phyloP scores from a whole-genome alignment of 2,329 filamentous ascomycete genomes.

The Xylariaceae sp. region DNA sequence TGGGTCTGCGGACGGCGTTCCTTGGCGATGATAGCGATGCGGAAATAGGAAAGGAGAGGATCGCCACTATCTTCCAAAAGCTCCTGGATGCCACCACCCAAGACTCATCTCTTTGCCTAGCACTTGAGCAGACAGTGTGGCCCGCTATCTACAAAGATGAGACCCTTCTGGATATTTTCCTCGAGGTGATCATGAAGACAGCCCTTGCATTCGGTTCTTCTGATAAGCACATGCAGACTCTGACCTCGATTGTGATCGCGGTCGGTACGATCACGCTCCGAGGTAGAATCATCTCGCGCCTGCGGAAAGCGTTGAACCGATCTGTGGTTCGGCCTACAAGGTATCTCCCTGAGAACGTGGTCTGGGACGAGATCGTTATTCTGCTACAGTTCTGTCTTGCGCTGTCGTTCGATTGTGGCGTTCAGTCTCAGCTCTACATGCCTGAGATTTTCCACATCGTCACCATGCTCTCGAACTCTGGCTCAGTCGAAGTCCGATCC shows the following conservation, averaged over 20 bases:
- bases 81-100: conserved; percentile 60
- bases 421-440: conserved; percentile 62
- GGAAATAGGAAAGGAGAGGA: conserved; percentile 61
- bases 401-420: conserved; percentile 61
- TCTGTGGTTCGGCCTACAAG: conserved; percentile 63
- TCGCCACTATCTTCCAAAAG: conserved; percentile 59
- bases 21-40: conserved; percentile 55
- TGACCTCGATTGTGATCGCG: conserved; percentile 58
- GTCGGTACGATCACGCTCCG: conserved; percentile 61
- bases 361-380: conserved; percentile 65
- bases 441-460: conserved; percentile 67
- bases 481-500: conserved; percentile 50
- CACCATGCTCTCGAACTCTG: conserved; percentile 65
- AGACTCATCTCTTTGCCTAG: conserved; percentile 54
- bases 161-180: conserved; percentile 58
- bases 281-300: conserved; percentile 58
- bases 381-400: conserved; percentile 61
- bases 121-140: conserved; percentile 62
- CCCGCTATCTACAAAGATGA: conserved; percentile 61
- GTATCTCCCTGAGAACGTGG: conserved; percentile 59
- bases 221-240: conserved; percentile 54
- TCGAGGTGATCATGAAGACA: conserved; percentile 63
- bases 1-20: conserved; percentile 54
- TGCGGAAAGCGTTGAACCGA: conserved; percentile 62
- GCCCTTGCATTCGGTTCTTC: conserved; percentile 53